Conservation (phyloP, 2,329 filamentous ascomycete genomes). For the Diaporthe sp. region DNA sequence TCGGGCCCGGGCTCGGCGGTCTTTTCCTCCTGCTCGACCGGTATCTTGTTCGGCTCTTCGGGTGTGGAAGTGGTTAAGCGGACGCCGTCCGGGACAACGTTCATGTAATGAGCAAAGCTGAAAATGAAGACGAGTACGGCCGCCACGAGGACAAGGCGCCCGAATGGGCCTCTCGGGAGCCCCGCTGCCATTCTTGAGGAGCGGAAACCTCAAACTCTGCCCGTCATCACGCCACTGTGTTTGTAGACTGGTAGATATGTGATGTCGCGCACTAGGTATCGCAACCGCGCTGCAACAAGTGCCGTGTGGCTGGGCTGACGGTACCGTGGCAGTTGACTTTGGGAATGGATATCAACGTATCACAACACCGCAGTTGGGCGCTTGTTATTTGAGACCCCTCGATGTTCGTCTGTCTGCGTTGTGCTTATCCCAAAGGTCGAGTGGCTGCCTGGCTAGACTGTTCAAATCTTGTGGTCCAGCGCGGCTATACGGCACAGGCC, state of each 20-base stretch:
- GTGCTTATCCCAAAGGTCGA: background rate
- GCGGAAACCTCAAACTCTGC: background rate
- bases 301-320: background rate
- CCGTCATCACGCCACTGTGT: background rate
- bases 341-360: background rate
- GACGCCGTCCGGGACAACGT: background rate
- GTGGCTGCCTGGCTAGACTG: background rate
- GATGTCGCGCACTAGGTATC: background rate
- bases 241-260: background rate
- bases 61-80: background rate
- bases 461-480: background rate
- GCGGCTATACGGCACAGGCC: background rate
- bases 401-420: background rate
- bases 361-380: background rate
- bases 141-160: constrained; percentile 7
- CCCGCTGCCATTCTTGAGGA: constrained; percentile 8
- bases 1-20: background rate
- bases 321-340: background rate
- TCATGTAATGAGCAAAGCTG: constrained; percentile 6
- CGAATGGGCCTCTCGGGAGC: constrained; percentile 10
- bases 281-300: background rate
- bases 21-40: background rate
- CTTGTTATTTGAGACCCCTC: background rate
- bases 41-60: background rate
- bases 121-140: background rate